phyloP scores from a whole-genome alignment of 768 basidiomycete genomes.

The Hypsizygus marmoreus region DNA sequence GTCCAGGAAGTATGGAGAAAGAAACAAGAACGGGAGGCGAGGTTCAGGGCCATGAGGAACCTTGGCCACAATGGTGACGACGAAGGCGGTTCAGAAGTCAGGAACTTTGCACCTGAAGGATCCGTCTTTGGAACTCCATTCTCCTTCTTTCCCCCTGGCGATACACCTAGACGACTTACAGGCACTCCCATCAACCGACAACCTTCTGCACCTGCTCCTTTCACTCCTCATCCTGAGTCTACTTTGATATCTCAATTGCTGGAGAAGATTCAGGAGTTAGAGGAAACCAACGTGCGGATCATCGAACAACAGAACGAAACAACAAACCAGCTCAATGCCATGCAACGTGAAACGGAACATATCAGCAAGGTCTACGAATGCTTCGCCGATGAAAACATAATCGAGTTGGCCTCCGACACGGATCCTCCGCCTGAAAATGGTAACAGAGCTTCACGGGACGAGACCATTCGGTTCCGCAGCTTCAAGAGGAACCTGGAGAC shows the following conservation, averaged over 20 bases:
- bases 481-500: conserved; percentile 44
- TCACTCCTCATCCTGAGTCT: conserved; percentile 40
- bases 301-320: conserved; percentile 66
- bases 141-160: conserved; percentile 29
- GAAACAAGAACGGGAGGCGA: conserved; percentile 55
- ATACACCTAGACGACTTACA: conserved; percentile 18
- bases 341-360: conserved; percentile 71
- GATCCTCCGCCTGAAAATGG: conserved; percentile 22
- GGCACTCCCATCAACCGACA: conserved; percentile 17
- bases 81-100: conserved; percentile 33
- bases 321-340: conserved; percentile 58
- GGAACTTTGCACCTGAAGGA: conserved; percentile 66
- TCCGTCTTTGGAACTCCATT: conserved; percentile 35
- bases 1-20: conserved; percentile 45
- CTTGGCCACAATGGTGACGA: conserved; percentile 31
- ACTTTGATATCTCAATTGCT: conserved; percentile 71
- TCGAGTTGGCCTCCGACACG: conserved; percentile 47
- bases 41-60: conserved; percentile 53
- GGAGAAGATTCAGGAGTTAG: conserved; percentile 74
- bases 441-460: conserved; percentile 27
- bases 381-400: conserved; percentile 53
- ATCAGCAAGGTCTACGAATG: conserved; percentile 73
- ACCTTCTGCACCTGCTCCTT: conserved; percentile 10
- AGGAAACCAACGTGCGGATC: conserved; percentile 71
- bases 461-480: conserved; percentile 52